Base-by-base conservation (phyloP, 371 early-diverging fungal species). In the Circinella umbellata region DNA sequence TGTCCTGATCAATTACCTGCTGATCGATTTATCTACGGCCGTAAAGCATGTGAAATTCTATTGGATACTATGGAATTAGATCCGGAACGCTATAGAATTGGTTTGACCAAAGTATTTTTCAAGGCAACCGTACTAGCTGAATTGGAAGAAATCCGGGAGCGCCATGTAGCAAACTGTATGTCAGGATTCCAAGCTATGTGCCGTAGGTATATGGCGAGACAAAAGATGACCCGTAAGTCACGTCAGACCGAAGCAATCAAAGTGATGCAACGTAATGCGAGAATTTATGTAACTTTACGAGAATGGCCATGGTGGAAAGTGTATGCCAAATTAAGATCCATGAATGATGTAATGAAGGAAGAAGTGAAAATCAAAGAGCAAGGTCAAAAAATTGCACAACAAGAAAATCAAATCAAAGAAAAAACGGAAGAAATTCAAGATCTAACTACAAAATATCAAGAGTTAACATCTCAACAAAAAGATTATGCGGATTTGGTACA, bases 21-120 rank as follows among this genome's bases (percentile, higher is more conserved):
- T 39, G 92, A 61, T 5, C 4, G 92, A 6, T 96, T 93, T 76
- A 90, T 95, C 70, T 96, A 98, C 80, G 95, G 95, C 48, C 89
- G 93, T 27, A 90, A 90, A 59, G 95, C 96, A 4, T 91, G 94
- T 1, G 89, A 92, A 68, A 78, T 87, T 34, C 78, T 98, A 7
- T 79, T 98, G 18, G 91, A 94, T 34, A 79, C 84, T 0, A 75
- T 97, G 63, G 73, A 85, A 60, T 79, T 98, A 69, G 94, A 96
- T 71, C 79, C 80, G 55, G 87, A 86, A 9, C 89, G 92, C 73
- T 99, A 94, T 78, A 90, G 95, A 27, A 88, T 99, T 57, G 99
- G 99, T 63, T 89, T 86, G 34, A 95, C 93, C 66, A 99, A 98
- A 78, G 96, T 99, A 35, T 99, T 99, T 78, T 99, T 99, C 91